These are phyloP conservation scores for Umbelopsis isabellina DNA, from an alignment of 192 early-diverging fungal genomes.

Conservation along the genomic window DNA sequence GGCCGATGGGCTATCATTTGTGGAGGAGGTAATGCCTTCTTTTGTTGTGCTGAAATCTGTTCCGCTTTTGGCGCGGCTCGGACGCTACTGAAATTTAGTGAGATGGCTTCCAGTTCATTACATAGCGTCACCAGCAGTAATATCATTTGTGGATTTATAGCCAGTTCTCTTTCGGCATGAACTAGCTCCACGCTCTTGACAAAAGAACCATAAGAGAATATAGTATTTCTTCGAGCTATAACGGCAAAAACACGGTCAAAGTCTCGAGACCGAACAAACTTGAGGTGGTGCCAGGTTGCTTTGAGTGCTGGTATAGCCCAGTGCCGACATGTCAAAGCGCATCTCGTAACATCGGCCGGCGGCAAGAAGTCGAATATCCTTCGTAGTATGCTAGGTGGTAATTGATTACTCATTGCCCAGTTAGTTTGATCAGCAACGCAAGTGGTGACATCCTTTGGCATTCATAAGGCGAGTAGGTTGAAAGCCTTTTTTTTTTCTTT, in stretches of 20 bases:
- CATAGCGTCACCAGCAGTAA: slow-evolving; percentile 31
- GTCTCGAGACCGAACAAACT: slow-evolving; percentile 31
- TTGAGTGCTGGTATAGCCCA: slow-evolving; percentile 29
- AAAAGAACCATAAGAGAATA: slow-evolving; percentile 22
- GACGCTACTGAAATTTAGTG: slow-evolving; percentile 25
- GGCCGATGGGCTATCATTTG: slow-evolving; percentile 12
- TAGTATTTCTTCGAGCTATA: slow-evolving; percentile 26
- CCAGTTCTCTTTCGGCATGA: slow-evolving; percentile 35
- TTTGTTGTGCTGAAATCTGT: not conserved
- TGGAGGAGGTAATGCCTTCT: slow-evolving; percentile 13
- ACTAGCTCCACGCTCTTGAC: slow-evolving; percentile 29
- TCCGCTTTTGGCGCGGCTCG: slow-evolving; percentile 4
- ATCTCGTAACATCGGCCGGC: not conserved
- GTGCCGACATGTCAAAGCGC: slow-evolving; percentile 21
- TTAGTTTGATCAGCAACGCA: slow-evolving; percentile 7
- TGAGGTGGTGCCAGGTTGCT: slow-evolving; percentile 33
- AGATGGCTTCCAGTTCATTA: slow-evolving; percentile 31
- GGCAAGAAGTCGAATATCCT: slow-evolving; percentile 1
- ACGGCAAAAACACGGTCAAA: slow-evolving; percentile 37
- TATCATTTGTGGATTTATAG: slow-evolving; percentile 29
- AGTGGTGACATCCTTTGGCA: slow-evolving; percentile 16
- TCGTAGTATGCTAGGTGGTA: slow-evolving; percentile 18
- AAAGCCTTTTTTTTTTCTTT: not conserved
- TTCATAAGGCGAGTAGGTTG: not conserved
- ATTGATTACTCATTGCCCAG: slow-evolving; percentile 1